Conservation (phyloP, 208 protist species). For the Acanthamoeba quina region DNA sequence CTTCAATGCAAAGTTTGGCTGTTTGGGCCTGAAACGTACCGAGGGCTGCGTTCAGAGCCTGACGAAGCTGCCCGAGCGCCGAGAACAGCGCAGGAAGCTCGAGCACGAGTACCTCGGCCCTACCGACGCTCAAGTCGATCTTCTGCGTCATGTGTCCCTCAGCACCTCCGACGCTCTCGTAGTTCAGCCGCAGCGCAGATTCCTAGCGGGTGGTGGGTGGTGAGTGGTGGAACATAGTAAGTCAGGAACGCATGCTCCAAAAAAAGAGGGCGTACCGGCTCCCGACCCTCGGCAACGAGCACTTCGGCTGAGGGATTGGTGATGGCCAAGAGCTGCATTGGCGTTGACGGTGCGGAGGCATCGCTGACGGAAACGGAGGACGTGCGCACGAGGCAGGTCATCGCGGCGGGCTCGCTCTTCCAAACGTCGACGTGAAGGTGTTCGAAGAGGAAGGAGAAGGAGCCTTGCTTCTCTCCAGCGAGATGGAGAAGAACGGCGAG, state of each 20-base stretch:
- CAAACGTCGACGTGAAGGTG: neutral
- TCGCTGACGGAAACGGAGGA: neutral
- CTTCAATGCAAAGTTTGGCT: neutral
- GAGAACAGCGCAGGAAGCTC: neutral
- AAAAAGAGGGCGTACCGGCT: neutral
- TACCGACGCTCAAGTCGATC: constrained; percentile 2
- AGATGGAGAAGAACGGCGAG: neutral
- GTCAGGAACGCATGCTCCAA: neutral
- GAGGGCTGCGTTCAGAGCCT: neutral
- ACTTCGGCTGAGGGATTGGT: neutral
- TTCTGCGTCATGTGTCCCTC: constrained; percentile 36
- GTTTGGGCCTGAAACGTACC: neutral
- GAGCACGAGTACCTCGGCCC: neutral
- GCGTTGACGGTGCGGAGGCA: neutral
- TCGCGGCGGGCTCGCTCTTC: neutral
- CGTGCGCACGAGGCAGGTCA: neutral
- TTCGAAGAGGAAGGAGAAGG: constrained; percentile 24
- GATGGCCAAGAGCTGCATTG: neutral
- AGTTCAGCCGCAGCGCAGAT: constrained; percentile 13
- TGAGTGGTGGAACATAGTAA: neutral
- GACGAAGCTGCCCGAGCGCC: neutral
- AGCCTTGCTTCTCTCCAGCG: neutral
- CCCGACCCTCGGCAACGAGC: neutral
- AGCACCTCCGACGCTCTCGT: neutral
- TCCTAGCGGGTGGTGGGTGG: neutral